These are phyloP conservation scores for Venturiaceae sp. DNA, from an alignment of 2,329 filamentous ascomycete species.

Conservation along the genomic window DNA sequence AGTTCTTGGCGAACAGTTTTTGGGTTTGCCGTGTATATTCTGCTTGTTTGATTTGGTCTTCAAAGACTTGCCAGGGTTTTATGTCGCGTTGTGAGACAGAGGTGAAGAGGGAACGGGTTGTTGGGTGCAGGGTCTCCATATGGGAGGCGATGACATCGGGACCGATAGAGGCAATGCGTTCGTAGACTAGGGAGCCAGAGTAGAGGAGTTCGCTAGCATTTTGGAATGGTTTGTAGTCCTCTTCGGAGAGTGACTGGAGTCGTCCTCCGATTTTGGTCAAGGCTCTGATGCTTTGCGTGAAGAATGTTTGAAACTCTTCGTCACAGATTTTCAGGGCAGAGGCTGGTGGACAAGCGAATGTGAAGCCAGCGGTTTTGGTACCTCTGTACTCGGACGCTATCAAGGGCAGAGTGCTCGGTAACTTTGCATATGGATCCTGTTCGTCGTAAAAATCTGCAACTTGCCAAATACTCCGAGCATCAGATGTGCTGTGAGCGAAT, in stretches of 20 bases:
- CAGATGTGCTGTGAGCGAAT: constrained; percentile 33
- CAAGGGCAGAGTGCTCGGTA: constrained; percentile 17
- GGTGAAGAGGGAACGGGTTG: neutral
- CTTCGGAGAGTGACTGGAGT: constrained; percentile 27
- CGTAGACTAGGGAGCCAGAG: constrained; percentile 41
- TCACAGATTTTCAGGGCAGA: constrained; percentile 27
- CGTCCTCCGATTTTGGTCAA: neutral
- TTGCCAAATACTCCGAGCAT: constrained; percentile 35
- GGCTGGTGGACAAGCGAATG: constrained; percentile 31
- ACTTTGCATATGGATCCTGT: constrained; percentile 34
- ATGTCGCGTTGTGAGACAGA: no score
- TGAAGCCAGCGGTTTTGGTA: constrained; percentile 22
- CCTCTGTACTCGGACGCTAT: constrained; percentile 12
- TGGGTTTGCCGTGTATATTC: neutral
- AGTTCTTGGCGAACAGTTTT: neutral
- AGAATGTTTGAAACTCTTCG: constrained; percentile 26
- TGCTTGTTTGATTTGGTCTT: neutral
- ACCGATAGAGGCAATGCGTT: constrained; percentile 30
- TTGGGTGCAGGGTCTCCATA: neutral
- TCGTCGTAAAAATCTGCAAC: constrained; percentile 35
- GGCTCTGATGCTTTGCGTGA: neutral
- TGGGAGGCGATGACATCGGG: neutral
- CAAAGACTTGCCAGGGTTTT: neutral
- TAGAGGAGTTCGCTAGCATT: constrained; percentile 31
- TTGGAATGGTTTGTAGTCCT: constrained; percentile 15